These are phyloP conservation scores for Phytopythium aichiense DNA, from an alignment of 352 stramenopile genomes.

Conservation along the genomic window DNA sequence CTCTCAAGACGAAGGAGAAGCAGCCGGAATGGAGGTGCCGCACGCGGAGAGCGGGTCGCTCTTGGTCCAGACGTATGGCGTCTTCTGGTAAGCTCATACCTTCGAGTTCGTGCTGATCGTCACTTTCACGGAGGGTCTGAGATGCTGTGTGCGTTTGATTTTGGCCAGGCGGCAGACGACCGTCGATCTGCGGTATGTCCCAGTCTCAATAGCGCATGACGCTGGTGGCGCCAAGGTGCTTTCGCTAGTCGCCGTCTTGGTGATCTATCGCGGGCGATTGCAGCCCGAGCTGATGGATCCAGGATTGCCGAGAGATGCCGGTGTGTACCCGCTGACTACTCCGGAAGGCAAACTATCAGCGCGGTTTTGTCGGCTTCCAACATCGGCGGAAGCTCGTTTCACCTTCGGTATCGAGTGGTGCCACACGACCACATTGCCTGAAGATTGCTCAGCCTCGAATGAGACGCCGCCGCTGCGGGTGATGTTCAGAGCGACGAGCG, in stretches of 20 bases:
- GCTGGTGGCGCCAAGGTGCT: not conserved
- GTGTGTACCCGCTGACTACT: not conserved
- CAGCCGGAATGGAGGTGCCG: not conserved
- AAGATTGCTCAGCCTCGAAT: not conserved
- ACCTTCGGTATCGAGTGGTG: slow-evolving; percentile 1
- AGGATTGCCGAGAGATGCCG: not conserved
- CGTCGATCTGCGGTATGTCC: slow-evolving; percentile 1
- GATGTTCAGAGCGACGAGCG: not conserved
- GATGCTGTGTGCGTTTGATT: not conserved
- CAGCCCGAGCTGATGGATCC: not conserved
- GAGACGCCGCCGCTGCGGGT: not conserved
- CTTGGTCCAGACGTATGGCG: slow-evolving; percentile 3
- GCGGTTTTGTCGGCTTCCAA: not conserved
- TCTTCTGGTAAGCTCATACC: not conserved
- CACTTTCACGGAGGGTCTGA: not conserved
- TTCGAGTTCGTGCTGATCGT: too few relatives aligned
- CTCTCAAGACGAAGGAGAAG: not conserved
- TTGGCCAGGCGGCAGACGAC: not conserved
- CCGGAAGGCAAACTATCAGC: not conserved
- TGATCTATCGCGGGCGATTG: not conserved
- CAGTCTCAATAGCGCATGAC: not conserved
- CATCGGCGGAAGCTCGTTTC: not conserved
- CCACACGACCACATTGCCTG: not conserved
- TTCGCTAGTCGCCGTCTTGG: not conserved
- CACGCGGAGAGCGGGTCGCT: not conserved